A percentile compares a stretch with the other conserved stretches of the same genome.
These are phyloP conservation scores for Neurospora pannonica DNA, from an alignment of 495 filamentous ascomycete species.

Conservation along the genomic window DNA sequence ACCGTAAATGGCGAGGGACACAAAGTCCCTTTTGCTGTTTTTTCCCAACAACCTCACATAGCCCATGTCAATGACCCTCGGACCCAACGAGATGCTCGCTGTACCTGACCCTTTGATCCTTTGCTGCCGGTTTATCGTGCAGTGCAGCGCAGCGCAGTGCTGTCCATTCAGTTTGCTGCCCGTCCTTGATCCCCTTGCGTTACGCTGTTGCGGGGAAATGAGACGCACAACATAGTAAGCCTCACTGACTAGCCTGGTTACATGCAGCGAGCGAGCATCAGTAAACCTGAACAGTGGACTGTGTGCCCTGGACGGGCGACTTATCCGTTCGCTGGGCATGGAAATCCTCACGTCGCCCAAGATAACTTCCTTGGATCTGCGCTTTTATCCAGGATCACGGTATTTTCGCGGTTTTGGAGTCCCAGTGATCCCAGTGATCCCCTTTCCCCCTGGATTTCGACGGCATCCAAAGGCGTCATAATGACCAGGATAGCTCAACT, in stretches of 20 bases:
- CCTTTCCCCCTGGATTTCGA: not conserved
- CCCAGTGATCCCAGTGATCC: not conserved
- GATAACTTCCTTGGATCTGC: not conserved
- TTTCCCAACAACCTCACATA: not conserved
- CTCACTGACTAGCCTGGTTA: not conserved
- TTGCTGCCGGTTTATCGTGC: not conserved
- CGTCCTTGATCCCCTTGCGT: not conserved
- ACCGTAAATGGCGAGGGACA: not conserved
- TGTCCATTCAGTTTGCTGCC: not conserved
- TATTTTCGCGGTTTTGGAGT: not conserved
- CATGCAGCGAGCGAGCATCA: not conserved
- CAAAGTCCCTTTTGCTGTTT: not conserved
- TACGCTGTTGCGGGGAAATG: not conserved
- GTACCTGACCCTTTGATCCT: not conserved
- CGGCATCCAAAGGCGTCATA: not conserved
- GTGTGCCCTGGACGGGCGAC: not conserved
- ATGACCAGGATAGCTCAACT: not conserved
- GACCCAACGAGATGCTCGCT: not conserved
- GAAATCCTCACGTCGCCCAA: not conserved
- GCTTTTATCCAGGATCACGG: not conserved
- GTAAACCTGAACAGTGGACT: not conserved
- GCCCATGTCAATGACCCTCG: not conserved
- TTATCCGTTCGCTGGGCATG: not conserved
- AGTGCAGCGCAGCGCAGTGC: not conserved
- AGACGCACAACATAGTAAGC: not conserved